Percentiles rank a stretch among this genome's conserved stretches.
These are phyloP conservation scores for Populus hybrid DNA, from an alignment of 441 rosid genomes.

Conservation along the genomic window DNA sequence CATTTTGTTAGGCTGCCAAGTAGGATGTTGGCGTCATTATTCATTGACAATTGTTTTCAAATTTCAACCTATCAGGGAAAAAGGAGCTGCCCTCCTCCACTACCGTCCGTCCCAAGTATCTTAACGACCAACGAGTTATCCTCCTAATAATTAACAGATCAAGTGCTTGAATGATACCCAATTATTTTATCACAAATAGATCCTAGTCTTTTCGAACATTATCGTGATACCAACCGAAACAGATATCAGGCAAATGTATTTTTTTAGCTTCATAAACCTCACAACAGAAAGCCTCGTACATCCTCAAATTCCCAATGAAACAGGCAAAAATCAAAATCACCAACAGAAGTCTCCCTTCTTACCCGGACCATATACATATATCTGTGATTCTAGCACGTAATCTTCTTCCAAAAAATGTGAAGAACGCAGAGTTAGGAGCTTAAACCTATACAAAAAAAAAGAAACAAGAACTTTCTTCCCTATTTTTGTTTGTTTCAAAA, in stretches of 20 bases:
- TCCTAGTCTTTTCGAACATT: background rate
- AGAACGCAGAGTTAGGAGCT: slow-evolving; percentile 48
- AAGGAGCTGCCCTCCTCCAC: no score
- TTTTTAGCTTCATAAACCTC: background rate
- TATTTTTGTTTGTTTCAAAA: slow-evolving; percentile 11
- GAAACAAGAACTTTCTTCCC: slow-evolving; percentile 12
- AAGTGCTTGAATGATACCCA: background rate
- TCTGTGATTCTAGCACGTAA: slow-evolving; percentile 29
- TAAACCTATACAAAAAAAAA: slow-evolving; percentile 45
- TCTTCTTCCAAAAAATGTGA: slow-evolving; percentile 49
- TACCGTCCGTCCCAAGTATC: no score
- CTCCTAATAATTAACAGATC: background rate
- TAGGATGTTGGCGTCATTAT: no score
- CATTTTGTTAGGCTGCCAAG: no score
- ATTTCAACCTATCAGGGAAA: no score
- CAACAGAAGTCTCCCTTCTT: slow-evolving; percentile 9
- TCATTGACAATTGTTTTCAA: no score
- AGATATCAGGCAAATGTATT: background rate
- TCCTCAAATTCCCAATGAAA: background rate
- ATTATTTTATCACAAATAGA: background rate
- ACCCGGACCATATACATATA: slow-evolving; percentile 29
- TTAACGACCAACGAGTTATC: no score
- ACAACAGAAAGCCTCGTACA: background rate
- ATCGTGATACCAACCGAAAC: background rate
- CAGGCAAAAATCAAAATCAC: background rate